Percentiles rank a stretch among this genome's conserved stretches.
These are phyloP conservation scores for Kokia cookei DNA, from an alignment of 441 rosid species.

Conservation along the genomic window DNA sequence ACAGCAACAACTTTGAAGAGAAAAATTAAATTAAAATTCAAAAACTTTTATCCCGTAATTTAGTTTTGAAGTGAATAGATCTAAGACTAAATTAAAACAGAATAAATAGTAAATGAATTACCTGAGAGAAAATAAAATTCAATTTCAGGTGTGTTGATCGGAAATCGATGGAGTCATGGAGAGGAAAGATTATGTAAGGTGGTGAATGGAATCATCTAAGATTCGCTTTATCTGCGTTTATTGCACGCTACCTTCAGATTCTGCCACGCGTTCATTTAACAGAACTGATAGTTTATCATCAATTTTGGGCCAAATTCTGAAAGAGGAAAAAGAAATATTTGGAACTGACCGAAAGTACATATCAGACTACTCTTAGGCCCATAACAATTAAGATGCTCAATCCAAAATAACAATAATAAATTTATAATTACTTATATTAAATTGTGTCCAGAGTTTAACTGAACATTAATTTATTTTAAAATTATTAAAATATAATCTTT, in stretches of 20 bases:
- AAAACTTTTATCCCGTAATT: not conserved
- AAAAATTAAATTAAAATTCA: not conserved
- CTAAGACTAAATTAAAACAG: not conserved
- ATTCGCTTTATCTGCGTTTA: not conserved
- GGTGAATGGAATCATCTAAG: not conserved
- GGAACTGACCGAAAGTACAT: not conserved
- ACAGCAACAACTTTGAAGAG: not conserved
- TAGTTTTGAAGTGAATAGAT: not conserved
- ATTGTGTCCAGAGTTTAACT: rapidly evolving
- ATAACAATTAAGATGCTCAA: not conserved
- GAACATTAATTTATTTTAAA: no score
- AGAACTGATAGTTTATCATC: not conserved
- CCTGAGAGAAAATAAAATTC: not conserved
- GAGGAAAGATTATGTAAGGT: not conserved
- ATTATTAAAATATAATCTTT: no score
- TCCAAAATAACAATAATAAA: not conserved
- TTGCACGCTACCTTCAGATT: not conserved
- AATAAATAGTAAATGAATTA: not conserved
- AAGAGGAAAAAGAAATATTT: no score
- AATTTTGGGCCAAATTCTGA: not conserved
- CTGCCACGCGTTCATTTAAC: not conserved
- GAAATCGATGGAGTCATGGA: not conserved
- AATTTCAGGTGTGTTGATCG: not conserved
- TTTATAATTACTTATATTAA: no score
- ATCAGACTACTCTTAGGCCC: not conserved